Evolutionary conservation across 1,139 yeast species (phyloP).

Genomic region (Geotrichum cucujoidarum): DNA sequence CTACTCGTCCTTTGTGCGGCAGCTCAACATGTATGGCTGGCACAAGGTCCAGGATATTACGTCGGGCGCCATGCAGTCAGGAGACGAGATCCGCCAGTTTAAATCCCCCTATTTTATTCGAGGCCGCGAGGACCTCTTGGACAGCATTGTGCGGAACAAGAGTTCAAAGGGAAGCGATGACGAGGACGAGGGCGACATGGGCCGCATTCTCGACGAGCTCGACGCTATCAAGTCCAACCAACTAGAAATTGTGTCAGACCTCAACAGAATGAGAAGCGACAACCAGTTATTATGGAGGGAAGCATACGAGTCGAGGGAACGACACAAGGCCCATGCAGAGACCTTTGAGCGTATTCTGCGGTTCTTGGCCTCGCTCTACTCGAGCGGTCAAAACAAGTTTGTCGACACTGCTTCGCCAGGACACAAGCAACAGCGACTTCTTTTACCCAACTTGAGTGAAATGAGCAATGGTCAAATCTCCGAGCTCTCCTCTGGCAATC

Average conservation of each 20-base stretch:
- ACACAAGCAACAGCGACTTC: constrained; percentile 15
- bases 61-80: constrained; percentile 56
- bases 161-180: constrained; percentile 39
- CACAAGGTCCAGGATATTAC: constrained; percentile 85
- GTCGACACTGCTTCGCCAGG: constrained; percentile 25
- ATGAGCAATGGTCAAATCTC: constrained; percentile 15
- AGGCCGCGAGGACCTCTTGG: constrained; percentile 67
- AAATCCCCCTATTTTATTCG: constrained; percentile 67
- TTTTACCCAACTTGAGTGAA: constrained; percentile 27
- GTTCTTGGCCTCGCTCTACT: constrained; percentile 74
- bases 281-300: constrained; percentile 91
- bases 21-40: constrained; percentile 96
- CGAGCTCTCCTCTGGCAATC: constrained; percentile 5
- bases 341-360: constrained; percentile 83
- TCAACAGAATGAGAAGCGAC: constrained; percentile 76
- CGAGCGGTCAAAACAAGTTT: constrained; percentile 48
- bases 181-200: constrained; percentile 51
- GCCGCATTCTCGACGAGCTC: constrained; percentile 60
- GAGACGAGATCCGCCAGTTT: constrained; percentile 68
- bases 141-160: constrained; percentile 60
- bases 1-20: constrained; percentile 92
- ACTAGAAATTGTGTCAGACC: constrained; percentile 73
- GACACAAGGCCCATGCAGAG: constrained; percentile 79
- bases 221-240: constrained; percentile 76
- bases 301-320: constrained; percentile 73